These are phyloP conservation scores for Chrysosporium queenslandicum DNA, from an alignment of 2,329 filamentous ascomycete species.

Conservation along the genomic window DNA sequence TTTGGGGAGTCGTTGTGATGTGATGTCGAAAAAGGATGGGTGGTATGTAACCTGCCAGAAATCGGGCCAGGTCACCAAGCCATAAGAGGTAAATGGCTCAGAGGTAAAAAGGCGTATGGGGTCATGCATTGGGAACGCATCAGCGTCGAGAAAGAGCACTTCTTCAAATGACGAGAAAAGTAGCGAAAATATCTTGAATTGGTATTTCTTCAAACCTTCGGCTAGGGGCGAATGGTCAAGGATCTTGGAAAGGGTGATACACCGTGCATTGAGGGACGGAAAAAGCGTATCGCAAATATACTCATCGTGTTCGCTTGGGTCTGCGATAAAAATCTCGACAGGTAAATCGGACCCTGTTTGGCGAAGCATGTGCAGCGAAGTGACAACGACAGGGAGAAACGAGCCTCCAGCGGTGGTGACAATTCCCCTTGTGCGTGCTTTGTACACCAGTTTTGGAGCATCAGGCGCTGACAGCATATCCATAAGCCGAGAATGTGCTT, in stretches of 20 bases:
- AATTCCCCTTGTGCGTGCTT: constrained; percentile 14
- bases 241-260: constrained; percentile 19
- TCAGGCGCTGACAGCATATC: constrained; percentile 8
- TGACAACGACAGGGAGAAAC: constrained; percentile 27
- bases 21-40: constrained; percentile 37
- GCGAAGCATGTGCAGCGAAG: constrained; percentile 30
- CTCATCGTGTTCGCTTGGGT: constrained; percentile 24
- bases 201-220: constrained; percentile 51
- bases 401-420: constrained; percentile 18
- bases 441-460: constrained; percentile 14
- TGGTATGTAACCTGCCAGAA: constrained; percentile 40
- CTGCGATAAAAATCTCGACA: constrained; percentile 30
- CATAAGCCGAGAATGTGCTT: constrained; percentile 16
- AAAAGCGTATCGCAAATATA: constrained; percentile 26
- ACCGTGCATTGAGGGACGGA: constrained; percentile 27
- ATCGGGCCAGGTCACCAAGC: constrained; percentile 50
- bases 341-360: constrained; percentile 28
- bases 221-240: constrained; percentile 32
- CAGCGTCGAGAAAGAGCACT: constrained; percentile 50
- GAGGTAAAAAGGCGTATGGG: constrained; percentile 41
- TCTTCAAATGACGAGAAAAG: constrained; percentile 51
- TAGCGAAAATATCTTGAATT: constrained; percentile 49
- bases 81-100: constrained; percentile 44
- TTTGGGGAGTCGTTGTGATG: constrained; percentile 33
- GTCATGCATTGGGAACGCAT: constrained; percentile 44